Conservation (phyloP, 116 monocot species). For the Cymodocea nodosa region DNA sequence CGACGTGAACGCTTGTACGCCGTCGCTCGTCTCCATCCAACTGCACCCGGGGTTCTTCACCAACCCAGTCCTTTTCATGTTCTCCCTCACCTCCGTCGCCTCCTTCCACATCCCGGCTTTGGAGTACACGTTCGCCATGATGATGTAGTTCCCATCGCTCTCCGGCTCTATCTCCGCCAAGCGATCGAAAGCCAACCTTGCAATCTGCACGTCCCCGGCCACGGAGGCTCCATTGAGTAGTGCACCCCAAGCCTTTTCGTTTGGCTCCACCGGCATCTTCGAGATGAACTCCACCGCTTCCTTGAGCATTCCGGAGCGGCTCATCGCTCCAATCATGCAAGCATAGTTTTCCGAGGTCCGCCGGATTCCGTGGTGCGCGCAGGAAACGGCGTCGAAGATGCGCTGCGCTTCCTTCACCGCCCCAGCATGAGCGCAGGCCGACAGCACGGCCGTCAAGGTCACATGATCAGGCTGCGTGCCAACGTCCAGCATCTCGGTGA, state of each 20-base stretch:
- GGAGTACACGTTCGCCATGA: conserved; percentile 69
- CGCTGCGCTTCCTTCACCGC: conserved; percentile 27
- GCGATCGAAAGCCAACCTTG: conserved; percentile 29
- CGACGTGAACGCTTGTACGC: conserved; percentile 38
- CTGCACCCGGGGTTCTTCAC: conserved; percentile 68
- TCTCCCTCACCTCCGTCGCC: conserved; percentile 48
- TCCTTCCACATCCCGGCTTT: conserved; percentile 42
- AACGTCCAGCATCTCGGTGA: conserved; percentile 31
- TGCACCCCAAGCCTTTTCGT: conserved; percentile 67
- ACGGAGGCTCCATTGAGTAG: conserved; percentile 61
- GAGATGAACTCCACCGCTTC: conserved; percentile 42
- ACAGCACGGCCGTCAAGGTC: conserved; percentile 54
- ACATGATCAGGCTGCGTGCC: conserved; percentile 32
- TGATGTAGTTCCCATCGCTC: conserved; percentile 55
- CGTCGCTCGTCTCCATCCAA: conserved; percentile 54
- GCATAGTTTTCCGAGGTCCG: conserved; percentile 59
- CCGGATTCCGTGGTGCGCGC: conserved; percentile 16
- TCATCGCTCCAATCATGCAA: conserved; percentile 61
- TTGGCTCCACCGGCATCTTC: conserved; percentile 58
- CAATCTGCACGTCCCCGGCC: conserved; percentile 33
- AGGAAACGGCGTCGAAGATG: conserved; percentile 32
- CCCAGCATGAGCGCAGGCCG: conserved; percentile 68
- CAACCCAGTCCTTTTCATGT: conserved; percentile 46
- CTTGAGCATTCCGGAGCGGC: conserved; percentile 43
- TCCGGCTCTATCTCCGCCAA: conserved; percentile 53